These are phyloP conservation scores for Talaromyces trachyspermus DNA, from an alignment of 495 filamentous ascomycete species.

Conservation along the genomic window DNA sequence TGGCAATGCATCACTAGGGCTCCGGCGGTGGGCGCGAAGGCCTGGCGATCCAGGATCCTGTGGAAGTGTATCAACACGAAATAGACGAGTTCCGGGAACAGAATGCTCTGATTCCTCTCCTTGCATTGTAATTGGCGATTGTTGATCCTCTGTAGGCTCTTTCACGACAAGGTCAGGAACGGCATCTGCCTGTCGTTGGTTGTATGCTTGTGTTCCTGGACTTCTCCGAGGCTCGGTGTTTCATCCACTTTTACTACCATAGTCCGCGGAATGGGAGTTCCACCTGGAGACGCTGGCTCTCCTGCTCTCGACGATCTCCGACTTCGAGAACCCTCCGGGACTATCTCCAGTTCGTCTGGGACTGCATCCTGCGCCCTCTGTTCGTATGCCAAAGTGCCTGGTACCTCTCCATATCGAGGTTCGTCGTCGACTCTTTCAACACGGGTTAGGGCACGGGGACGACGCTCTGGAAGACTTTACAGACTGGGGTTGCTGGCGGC, in stretches of 20 bases:
- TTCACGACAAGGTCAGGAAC: constrained; percentile 61
- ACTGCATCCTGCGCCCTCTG: constrained; percentile 53
- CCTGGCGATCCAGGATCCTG: constrained; percentile 26
- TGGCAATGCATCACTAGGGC: constrained; percentile 42
- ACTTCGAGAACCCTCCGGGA: constrained; percentile 47
- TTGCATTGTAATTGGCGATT: constrained; percentile 9
- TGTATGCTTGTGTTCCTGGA: constrained; percentile 79
- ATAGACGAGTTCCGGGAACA: constrained; percentile 41
- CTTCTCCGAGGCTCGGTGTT: constrained; percentile 69
- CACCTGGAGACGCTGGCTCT: constrained; percentile 41
- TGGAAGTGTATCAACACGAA: constrained; percentile 33
- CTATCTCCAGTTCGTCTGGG: constrained; percentile 56
- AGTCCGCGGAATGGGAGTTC: constrained; percentile 66
- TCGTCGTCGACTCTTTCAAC: constrained; percentile 54
- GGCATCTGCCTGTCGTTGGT: constrained; percentile 71
- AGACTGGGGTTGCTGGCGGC: constrained; percentile 32
- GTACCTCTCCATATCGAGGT: constrained; percentile 53
- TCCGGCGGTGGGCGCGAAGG: constrained; percentile 31
- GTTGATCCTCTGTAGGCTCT: constrained; percentile 12
- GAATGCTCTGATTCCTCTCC: constrained; percentile 11
- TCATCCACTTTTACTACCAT: constrained; percentile 75
- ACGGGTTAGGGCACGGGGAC: constrained; percentile 56
- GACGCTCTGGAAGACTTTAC: constrained; percentile 28
- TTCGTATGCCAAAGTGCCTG: constrained; percentile 53
- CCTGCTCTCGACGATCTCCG: constrained; percentile 36